These are phyloP conservation scores for Rhodotorula kratochvilovae DNA, from an alignment of 768 basidiomycete genomes.

Conservation along the genomic window DNA sequence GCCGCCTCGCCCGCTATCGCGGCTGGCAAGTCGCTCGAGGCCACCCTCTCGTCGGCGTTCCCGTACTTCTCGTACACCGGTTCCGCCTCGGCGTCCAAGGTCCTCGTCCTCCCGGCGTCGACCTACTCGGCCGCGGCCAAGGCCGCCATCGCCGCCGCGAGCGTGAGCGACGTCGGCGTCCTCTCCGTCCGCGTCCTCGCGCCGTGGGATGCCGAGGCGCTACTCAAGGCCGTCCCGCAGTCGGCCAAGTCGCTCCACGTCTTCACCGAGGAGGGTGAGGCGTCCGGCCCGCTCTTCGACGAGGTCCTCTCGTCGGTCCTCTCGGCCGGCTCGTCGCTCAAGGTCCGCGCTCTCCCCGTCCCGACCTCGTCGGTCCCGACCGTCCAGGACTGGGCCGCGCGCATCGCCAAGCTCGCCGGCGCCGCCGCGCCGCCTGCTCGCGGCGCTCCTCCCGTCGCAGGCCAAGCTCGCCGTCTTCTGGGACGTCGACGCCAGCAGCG, in stretches of 20 bases:
- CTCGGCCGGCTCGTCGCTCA: conserved; percentile 43
- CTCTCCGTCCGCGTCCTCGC: conserved; percentile 72
- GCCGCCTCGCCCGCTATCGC: conserved; percentile 49
- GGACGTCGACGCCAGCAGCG: conserved; percentile 39
- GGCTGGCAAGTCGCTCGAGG: conserved; percentile 49
- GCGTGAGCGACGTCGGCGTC: conserved; percentile 57
- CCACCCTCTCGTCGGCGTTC: conserved; percentile 58
- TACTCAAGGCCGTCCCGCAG: conserved; percentile 60
- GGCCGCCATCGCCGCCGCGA: conserved; percentile 55
- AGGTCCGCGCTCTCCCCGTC: conserved; percentile 39
- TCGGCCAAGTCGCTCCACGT: conserved; percentile 63
- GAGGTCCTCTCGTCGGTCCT: conserved; percentile 49
- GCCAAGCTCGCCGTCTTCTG: conserved; percentile 48
- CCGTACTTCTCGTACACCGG: conserved; percentile 73
- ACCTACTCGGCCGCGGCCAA: conserved; percentile 73
- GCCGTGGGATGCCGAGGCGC: conserved; percentile 70
- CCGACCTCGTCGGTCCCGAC: conserved; percentile 43
- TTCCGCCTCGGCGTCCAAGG: conserved; percentile 59
- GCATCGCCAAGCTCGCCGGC: conserved; percentile 60
- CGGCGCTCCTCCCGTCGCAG: conserved; percentile 48
- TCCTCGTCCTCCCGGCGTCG: conserved; percentile 57
- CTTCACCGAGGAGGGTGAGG: conserved; percentile 61
- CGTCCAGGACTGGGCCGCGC: conserved; percentile 44
- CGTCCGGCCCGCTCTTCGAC: conserved; percentile 63
- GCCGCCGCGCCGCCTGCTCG: conserved; percentile 54